These are phyloP conservation scores for Hyphopichia fennica DNA, from an alignment of 1,139 yeast species.

Conservation along the genomic window DNA sequence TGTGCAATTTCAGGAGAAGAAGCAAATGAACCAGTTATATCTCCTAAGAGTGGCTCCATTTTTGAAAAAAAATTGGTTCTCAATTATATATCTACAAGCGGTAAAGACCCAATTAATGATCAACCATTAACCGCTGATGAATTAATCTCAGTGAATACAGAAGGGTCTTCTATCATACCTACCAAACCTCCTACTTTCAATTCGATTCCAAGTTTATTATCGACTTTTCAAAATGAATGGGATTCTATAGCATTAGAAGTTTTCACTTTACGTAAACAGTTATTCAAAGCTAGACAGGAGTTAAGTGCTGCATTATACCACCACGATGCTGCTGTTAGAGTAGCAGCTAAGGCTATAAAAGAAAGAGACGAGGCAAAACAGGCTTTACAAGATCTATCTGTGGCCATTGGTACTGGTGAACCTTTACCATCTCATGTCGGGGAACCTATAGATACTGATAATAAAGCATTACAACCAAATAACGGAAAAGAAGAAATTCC, in stretches of 20 bases:
- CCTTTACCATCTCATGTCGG: constrained; percentile 1
- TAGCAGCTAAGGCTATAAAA: constrained; percentile 69
- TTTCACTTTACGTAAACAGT: constrained; percentile 71
- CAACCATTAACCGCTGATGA: constrained; percentile 62
- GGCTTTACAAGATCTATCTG: constrained; percentile 53
- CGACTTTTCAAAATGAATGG: constrained; percentile 85
- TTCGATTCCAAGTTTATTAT: constrained; percentile 76
- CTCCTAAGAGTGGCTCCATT: constrained; percentile 69
- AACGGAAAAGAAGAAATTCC: constrained; percentile 11
- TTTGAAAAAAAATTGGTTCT: constrained; percentile 66
- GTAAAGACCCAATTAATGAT: constrained; percentile 75
- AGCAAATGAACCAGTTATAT: constrained; percentile 69
- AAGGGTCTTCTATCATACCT: constrained; percentile 25
- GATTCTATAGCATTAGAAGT: constrained; percentile 83
- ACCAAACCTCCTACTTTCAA: constrained; percentile 54
- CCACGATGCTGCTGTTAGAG: constrained; percentile 88
- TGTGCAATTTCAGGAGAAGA: constrained; percentile 62
- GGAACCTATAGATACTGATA: constrained; percentile 4
- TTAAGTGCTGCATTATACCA: constrained; percentile 76
- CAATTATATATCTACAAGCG: constrained; percentile 62
- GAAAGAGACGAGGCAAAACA: constrained; percentile 73
- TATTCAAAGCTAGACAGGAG: constrained; percentile 67
- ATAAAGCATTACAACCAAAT: constrained; percentile 3
- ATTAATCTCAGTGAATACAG: constrained; percentile 45
- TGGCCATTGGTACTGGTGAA: constrained; percentile 25